Conservation (phyloP, 768 basidiomycete genomes). For the Cubamyces lactineus region DNA sequence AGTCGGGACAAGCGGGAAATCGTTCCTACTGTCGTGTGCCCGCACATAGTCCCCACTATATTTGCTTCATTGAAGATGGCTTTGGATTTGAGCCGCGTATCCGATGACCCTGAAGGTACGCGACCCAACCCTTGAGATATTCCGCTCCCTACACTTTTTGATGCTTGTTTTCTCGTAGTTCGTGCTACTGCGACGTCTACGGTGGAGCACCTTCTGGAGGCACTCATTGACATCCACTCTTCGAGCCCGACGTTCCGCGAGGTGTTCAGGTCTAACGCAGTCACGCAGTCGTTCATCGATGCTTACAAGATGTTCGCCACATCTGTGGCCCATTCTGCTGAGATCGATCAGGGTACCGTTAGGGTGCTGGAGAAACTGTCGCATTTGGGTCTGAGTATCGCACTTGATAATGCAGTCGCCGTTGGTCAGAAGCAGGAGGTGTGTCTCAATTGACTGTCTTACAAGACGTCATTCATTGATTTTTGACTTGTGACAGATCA, state of each 20-base stretch:
- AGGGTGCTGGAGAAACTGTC: conserved; percentile 71
- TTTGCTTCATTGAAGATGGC: conserved; percentile 68
- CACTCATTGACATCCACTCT: conserved; percentile 69
- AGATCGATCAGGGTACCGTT: conserved; percentile 48
- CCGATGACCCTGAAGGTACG: conserved; percentile 33
- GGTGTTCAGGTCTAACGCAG: conserved; percentile 72
- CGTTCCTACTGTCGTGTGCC: conserved; percentile 51
- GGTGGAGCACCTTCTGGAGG: conserved; percentile 67
- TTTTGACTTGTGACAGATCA: conserved; percentile 44
- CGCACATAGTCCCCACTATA: conserved; percentile 73
- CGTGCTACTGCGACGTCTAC: conserved; percentile 36
- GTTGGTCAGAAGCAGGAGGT: conserved; percentile 78
- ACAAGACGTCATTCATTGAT: background rate
- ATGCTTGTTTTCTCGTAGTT: background rate
- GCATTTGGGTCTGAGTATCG: conserved; percentile 69
- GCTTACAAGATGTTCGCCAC: conserved; percentile 60
- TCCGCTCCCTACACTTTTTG: background rate
- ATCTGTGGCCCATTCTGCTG: conserved; percentile 41
- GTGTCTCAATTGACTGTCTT: conserved; percentile 18
- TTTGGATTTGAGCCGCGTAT: conserved; percentile 35
- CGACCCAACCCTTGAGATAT: background rate
- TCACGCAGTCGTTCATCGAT: conserved; percentile 67
- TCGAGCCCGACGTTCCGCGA: conserved; percentile 68
- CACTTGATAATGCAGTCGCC: conserved; percentile 63
- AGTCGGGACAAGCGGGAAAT: conserved; percentile 24